Evolutionary conservation across 139 green algal species (phyloP).

Genomic region (Asterochloris sp.): DNA sequence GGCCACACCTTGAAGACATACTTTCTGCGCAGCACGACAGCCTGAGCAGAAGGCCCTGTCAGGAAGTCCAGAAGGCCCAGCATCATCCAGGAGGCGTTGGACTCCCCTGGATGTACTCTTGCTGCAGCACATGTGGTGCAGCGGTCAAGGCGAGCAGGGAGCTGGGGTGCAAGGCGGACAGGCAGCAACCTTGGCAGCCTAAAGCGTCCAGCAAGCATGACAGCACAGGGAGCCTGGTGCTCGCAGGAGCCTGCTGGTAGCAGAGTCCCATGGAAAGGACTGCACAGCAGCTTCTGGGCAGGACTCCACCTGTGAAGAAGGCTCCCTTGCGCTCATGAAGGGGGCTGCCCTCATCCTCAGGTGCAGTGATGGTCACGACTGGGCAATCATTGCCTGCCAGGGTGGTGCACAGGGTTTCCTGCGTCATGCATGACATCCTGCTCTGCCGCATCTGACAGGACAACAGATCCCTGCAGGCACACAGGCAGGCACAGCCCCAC

Average conservation of each 20-base stretch:
- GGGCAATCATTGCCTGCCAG: conserved; percentile 64
- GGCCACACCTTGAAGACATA: conserved; percentile 74
- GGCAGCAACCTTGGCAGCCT: no score
- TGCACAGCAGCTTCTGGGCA: no score
- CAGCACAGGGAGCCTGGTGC: no score
- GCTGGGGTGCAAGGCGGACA: no score
- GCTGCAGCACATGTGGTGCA: conserved; percentile 35
- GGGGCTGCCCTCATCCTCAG: background rate
- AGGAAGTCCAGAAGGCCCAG: conserved; percentile 67
- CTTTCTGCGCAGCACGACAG: conserved; percentile 41
- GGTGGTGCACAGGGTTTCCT: conserved; percentile 38
- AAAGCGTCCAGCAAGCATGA: no score
- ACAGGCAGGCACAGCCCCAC: background rate
- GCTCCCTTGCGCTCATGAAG: no score
- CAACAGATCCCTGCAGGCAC: conserved; percentile 7
- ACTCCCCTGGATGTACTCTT: conserved; percentile 76
- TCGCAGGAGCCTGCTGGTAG: no score
- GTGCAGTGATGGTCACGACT: conserved; percentile 64
- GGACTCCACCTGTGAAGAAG: no score
- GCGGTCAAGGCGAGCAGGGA: no score
- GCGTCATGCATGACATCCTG: conserved; percentile 22
- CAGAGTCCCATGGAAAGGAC: no score
- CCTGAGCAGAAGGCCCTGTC: conserved; percentile 37
- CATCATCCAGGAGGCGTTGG: conserved; percentile 78
- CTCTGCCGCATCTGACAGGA: conserved; percentile 23